Base-by-base conservation (phyloP, 139 green algal genomes). In the Auxenochlorella pyrenoidosa region DNA sequence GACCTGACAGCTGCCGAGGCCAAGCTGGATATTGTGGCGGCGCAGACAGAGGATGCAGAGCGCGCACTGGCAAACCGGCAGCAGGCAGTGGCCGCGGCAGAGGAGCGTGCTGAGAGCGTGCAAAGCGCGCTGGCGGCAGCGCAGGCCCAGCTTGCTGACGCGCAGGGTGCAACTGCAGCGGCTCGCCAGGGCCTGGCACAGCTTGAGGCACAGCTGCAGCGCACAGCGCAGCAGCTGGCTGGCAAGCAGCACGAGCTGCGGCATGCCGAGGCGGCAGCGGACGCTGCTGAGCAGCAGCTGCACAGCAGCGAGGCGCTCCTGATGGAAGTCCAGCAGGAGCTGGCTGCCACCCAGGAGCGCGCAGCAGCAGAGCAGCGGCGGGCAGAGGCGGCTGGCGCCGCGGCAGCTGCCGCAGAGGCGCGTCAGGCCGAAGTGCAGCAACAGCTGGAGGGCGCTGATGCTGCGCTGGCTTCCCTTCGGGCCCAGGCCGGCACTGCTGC, bases 261-360 rank as follows among this genome's bases (percentile, higher is more conserved):
- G 58, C 36, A 89, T 36, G 40, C 58, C 0, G 51, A 72, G 41
- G 79, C 38, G 19, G 79, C 78, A 24, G 65, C 79, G 1, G 66
- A 58, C 5, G 66, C 79, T 8, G 75, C 79, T 0, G 63, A 82
- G 47, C 72, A 82, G 84, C 76, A 76, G 59, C 84, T 88, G 47
- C 71, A 75, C 41, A 77, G 63, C 63, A 43, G 32, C 32, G 54
- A 72, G n/a, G 63, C 84, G n/a, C 66, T 79, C 63, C 13, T 84
- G 77, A 24, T 18, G 28, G 51, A 30, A 36, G 47, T 34, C 26
- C 72, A 59, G 26, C 76, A 78, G 75, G 75, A 85, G 66, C 41
- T 65, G 58, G 75, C 40, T 19, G 63, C 59, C 16, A 41, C 34
- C 32, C 60, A 60, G 63, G 63, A 41, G 30, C 59, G 34, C 30